phyloP scores from a whole-genome alignment of 129 eudicot species.

The Ambrosia trifida region DNA sequence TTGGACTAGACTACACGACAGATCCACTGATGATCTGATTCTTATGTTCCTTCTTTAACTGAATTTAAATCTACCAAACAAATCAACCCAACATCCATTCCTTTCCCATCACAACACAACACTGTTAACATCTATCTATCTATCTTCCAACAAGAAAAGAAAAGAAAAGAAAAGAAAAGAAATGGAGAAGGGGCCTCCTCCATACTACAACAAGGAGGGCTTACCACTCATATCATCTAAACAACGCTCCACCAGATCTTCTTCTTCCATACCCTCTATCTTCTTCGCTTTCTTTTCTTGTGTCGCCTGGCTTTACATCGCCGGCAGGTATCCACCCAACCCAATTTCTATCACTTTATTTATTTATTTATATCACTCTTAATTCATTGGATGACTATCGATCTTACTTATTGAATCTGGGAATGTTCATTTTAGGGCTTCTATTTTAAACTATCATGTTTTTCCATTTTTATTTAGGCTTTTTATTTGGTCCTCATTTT shows the following conservation, averaged over 20 bases:
- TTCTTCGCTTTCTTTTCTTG: conserved; percentile 69
- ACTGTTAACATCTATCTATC: too few species aligned
- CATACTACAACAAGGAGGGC: conserved; percentile 40
- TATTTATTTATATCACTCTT: too few species aligned
- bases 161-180: too few species aligned
- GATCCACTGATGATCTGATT: neutral
- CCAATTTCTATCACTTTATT: too few species aligned
- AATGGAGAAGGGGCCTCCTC: conserved; percentile 46
- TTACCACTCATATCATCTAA: conserved; percentile 39
- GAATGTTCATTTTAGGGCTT: conserved; percentile 4
- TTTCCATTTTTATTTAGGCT: conserved; percentile 9
- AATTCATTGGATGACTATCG: too few species aligned
- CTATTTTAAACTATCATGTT: neutral
- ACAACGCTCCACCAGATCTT: conserved; percentile 33
- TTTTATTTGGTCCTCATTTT: neutral
- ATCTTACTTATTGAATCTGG: too few species aligned
- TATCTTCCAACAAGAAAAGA: too few species aligned
- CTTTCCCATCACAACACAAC: too few species aligned
- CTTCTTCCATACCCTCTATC: conserved; percentile 39
- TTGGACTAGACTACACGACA: neutral
- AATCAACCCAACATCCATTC: neutral
- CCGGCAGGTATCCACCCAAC: too few species aligned
- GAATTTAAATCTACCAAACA: neutral
- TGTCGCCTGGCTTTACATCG: conserved; percentile 82
- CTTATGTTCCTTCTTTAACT: neutral